Evolutionary conservation across 495 filamentous ascomycete genomes (phyloP), one percentile per base, ranked within the genome.

Genomic region (Podospora fimiseda): DNA sequence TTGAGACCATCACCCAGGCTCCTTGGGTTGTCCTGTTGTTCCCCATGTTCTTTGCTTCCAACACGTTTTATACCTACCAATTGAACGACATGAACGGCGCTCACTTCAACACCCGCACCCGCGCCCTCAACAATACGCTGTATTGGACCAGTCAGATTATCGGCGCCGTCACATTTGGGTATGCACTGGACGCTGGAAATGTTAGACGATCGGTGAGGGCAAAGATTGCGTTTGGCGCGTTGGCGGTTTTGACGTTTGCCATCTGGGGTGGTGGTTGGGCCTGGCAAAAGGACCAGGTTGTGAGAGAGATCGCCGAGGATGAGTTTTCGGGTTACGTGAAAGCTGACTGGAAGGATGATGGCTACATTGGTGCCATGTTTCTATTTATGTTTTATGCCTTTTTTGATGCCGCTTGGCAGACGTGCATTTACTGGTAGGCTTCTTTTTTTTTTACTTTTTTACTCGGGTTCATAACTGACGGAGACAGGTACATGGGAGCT

Each of bases 331-430:
- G 4, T 1, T 52, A 56, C 11, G 70, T 65, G 37, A 76, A 68
- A 59, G 46, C 67, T 14, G 88, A 94, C 70, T 92, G 85, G 80
- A 77, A 65, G 21, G 75, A 81, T 53, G 69, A 68, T 14, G 78
- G 33, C 30, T 96, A 84, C 69, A 70, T 88, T 40, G 90, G 87
- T 0, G 88, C 89, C 14, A 87, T 95, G 82, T 88, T 95, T 65
- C 70, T 96, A 52, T 95, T 92, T 74, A 87, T 97, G 59, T 93
- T 91, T 64, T 96, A 96, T 64, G 91, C 91, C 42, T 85, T 96
- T 60, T 92, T 85, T 57, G 91, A 96, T 62, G 87, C 90, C 24
- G 79, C 82, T 37, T 93, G 89, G 82, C 88, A 93, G 69, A 90
- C 87, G 9, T 84, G 75, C 61, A 84, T 90, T 39, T 95, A 95